A percentile compares a stretch with the other conserved stretches of the same genome.
These are phyloP conservation scores for Ophiocordyceps sinensis DNA, from an alignment of 2,329 filamentous ascomycete genomes.

Conservation along the genomic window DNA sequence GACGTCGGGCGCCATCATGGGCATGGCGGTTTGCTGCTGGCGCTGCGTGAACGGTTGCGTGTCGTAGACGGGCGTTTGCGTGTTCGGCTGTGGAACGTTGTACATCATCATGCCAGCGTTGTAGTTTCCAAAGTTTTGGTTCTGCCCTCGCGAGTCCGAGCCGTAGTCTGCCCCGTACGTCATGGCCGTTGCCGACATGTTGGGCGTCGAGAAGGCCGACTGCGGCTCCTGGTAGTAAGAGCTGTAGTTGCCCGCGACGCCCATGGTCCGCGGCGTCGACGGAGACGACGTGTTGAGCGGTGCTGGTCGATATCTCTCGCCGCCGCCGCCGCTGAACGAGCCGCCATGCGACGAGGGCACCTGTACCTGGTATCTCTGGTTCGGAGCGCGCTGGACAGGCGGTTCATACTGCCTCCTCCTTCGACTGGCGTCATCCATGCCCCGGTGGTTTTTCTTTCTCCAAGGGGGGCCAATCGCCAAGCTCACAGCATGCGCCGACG, in stretches of 20 bases:
- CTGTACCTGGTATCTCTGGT: constrained; percentile 36
- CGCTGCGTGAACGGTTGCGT: constrained; percentile 60
- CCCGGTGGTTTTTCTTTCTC: constrained; percentile 16
- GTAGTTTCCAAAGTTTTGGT: constrained; percentile 42
- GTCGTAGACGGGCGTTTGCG: constrained; percentile 58
- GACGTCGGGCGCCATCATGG: constrained; percentile 40
- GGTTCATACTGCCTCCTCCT: constrained; percentile 63
- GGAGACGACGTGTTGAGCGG: constrained; percentile 35
- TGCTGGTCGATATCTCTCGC: constrained; percentile 32
- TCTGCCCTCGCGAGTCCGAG: constrained; percentile 43
- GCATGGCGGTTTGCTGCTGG: constrained; percentile 65
- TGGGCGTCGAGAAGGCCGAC: constrained; percentile 35
- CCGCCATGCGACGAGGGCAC: constrained; percentile 32
- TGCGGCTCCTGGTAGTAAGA: constrained; percentile 43
- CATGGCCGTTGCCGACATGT: constrained; percentile 41
- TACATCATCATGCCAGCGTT: constrained; percentile 62
- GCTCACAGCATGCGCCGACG: too few relatives aligned
- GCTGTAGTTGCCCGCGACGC: constrained; percentile 40
- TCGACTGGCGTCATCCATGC: constrained; percentile 68
- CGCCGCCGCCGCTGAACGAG: constrained; percentile 13
- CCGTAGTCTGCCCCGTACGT: constrained; percentile 52
- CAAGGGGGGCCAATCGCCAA: too few relatives aligned
- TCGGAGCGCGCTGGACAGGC: constrained; percentile 46
- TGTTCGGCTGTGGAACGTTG: constrained; percentile 51
- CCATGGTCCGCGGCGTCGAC: constrained; percentile 34